Evolutionary conservation across 2,329 filamentous ascomycete species (phyloP).

Genomic region (Septoria petroselini): DNA sequence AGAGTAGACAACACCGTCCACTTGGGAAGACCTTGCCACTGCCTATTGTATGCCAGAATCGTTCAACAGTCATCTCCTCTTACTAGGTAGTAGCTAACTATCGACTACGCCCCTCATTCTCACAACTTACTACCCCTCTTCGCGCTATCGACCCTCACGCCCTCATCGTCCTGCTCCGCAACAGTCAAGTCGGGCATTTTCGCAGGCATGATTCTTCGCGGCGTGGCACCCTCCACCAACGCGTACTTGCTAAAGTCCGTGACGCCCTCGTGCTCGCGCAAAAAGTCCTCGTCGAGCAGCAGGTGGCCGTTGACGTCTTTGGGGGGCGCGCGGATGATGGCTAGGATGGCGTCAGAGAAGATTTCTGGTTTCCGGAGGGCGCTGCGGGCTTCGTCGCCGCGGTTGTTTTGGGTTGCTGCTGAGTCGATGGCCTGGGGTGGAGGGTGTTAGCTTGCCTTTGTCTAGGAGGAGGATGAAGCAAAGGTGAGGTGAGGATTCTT

Average conservation of each 20-base stretch:
- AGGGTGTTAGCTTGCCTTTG: not conserved
- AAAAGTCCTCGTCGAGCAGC: constrained; percentile 76
- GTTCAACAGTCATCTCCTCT: no score
- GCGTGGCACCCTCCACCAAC: constrained; percentile 60
- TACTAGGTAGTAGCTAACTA: no score
- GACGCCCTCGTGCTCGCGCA: constrained; percentile 62
- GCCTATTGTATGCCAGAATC: no score
- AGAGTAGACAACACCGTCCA: no score
- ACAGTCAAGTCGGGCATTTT: constrained; percentile 68
- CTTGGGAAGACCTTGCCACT: no score
- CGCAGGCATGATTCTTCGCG: constrained; percentile 74
- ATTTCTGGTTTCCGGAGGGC: constrained; percentile 52
- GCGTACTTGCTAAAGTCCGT: constrained; percentile 71
- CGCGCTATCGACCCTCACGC: constrained; percentile 65
- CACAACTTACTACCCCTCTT: not conserved
- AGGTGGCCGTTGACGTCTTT: constrained; percentile 66
- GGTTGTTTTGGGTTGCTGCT: constrained; percentile 61
- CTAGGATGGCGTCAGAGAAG: constrained; percentile 76
- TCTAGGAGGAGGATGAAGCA: no score
- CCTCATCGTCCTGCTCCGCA: constrained; percentile 76
- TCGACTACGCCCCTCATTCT: no score
- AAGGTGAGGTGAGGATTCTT: constrained; percentile 35
- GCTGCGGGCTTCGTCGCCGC: constrained; percentile 40
- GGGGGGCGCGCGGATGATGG: constrained; percentile 62
- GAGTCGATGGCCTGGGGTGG: constrained; percentile 63